These are phyloP conservation scores for Yamadazyma jaroonii DNA, from an alignment of 1,139 yeast genomes.

Conservation along the genomic window DNA sequence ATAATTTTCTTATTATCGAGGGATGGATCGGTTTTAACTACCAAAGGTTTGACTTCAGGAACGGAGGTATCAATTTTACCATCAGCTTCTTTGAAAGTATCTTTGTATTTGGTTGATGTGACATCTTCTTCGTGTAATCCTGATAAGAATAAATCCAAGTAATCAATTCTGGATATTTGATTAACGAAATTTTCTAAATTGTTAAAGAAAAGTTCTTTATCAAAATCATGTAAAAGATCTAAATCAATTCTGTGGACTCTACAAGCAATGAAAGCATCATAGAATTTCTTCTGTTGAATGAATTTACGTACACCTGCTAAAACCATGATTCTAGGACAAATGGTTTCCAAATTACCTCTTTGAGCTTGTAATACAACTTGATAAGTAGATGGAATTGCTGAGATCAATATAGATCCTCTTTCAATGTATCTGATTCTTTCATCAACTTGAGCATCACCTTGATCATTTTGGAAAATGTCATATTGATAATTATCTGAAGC, in stretches of 20 bases:
- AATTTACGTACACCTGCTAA: slow-evolving; percentile 74
- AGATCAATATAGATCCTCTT: slow-evolving; percentile 80
- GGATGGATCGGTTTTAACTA: not conserved
- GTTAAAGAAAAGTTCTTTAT: slow-evolving; percentile 62
- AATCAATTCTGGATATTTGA: slow-evolving; percentile 70
- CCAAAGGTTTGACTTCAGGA: slow-evolving; percentile 2
- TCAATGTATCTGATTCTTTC: slow-evolving; percentile 89
- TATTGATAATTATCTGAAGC: slow-evolving; percentile 30
- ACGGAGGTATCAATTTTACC: slow-evolving; percentile 3
- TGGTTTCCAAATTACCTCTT: slow-evolving; percentile 93
- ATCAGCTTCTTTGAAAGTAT: slow-evolving; percentile 47
- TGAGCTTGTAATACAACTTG: slow-evolving; percentile 90
- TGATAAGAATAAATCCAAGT: slow-evolving; percentile 83
- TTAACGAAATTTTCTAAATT: slow-evolving; percentile 69
- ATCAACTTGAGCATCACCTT: slow-evolving; percentile 36
- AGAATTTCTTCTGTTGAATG: slow-evolving; percentile 57
- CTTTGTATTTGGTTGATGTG: slow-evolving; percentile 75
- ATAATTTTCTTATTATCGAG: slow-evolving; percentile 20
- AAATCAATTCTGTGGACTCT: slow-evolving; percentile 89
- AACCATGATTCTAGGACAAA: slow-evolving; percentile 90
- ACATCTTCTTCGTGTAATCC: slow-evolving; percentile 88
- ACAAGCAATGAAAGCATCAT: slow-evolving; percentile 75
- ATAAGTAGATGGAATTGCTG: slow-evolving; percentile 79
- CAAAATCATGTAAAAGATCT: slow-evolving; percentile 86
- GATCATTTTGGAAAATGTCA: slow-evolving; percentile 17